These are phyloP conservation scores for Diaporthe vaccinii DNA, from an alignment of 2,329 filamentous ascomycete genomes.

Conservation along the genomic window DNA sequence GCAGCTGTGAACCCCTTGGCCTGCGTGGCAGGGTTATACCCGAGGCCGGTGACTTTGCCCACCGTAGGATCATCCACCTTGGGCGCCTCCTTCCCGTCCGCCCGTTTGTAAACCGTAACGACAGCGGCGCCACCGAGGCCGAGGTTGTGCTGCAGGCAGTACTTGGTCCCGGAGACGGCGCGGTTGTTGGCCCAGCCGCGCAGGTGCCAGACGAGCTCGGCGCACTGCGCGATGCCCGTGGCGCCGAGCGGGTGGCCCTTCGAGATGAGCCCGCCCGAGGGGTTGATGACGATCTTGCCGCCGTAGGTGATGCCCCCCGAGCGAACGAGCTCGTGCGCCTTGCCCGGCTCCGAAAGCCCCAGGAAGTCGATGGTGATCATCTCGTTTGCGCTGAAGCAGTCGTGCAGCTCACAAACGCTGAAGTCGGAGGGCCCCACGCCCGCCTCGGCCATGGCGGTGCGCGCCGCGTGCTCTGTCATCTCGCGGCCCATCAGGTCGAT, in stretches of 20 bases:
- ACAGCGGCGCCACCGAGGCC: conserved; percentile 93
- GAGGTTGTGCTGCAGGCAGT: conserved; percentile 91
- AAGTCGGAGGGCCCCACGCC: conserved; percentile 77
- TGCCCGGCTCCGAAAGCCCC: conserved; percentile 81
- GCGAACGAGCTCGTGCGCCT: conserved; percentile 92
- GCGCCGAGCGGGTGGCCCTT: conserved; percentile 97
- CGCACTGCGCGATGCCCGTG: conserved; percentile 94
- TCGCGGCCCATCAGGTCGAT: conserved; percentile 93
- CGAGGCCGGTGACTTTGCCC: conserved; percentile 76
- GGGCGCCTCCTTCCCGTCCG: conserved; percentile 77
- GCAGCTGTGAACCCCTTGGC: conserved; percentile 88
- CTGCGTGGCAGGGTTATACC: conserved; percentile 92
- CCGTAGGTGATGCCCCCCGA: conserved; percentile 93
- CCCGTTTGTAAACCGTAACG: conserved; percentile 88
- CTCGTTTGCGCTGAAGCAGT: conserved; percentile 97
- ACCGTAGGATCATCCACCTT: conserved; percentile 74
- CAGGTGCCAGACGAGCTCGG: conserved; percentile 95
- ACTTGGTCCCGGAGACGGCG: conserved; percentile 74
- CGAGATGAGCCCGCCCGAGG: conserved; percentile 92
- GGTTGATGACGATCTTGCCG: conserved; percentile 86
- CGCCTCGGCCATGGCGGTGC: conserved; percentile 80
- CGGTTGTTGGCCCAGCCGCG: conserved; percentile 97
- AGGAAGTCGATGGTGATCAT: conserved; percentile 91
- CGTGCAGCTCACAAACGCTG: conserved; percentile 91
- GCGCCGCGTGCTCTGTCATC: conserved; percentile 82